Percentiles rank a stretch among this genome's conserved stretches.
Evolutionary conservation across 345 rosid genomes (phyloP).

Genomic region (Hypericum androsaemum): DNA sequence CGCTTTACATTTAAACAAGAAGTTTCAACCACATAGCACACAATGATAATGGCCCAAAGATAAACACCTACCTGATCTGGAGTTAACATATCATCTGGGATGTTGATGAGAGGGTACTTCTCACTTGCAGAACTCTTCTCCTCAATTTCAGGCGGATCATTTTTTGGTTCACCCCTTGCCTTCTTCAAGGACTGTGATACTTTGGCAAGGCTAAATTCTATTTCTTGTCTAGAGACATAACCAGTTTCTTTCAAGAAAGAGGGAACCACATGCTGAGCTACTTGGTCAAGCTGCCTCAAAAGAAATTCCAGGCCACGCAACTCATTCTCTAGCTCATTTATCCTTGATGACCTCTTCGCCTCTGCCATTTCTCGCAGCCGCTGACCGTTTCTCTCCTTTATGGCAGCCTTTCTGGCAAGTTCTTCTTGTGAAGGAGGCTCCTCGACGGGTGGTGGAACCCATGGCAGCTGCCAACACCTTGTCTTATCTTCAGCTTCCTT

Average conservation of each 20-base stretch:
- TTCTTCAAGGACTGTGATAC: conserved; percentile 62
- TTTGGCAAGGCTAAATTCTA: conserved; percentile 54
- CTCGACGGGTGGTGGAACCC: conserved; percentile 83
- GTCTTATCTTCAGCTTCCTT: conserved; percentile 86
- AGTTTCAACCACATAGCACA: background rate
- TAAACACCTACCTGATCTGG: conserved; percentile 57
- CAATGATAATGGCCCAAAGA: background rate
- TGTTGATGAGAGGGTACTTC: conserved; percentile 61
- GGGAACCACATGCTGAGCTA: conserved; percentile 47
- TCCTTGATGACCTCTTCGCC: conserved; percentile 76
- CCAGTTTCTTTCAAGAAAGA: conserved; percentile 74
- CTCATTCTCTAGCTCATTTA: conserved; percentile 77
- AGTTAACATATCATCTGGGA: conserved; percentile 72
- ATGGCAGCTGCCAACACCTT: conserved; percentile 89
- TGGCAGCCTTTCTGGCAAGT: conserved; percentile 90
- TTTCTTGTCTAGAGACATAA: conserved; percentile 70
- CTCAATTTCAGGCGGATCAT: conserved; percentile 60
- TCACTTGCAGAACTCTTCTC: conserved; percentile 53
- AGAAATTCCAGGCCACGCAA: conserved; percentile 74
- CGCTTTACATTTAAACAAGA: background rate
- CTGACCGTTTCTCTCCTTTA: conserved; percentile 88
- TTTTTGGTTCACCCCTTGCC: conserved; percentile 77
- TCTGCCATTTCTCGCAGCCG: conserved; percentile 96
- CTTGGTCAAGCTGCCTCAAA: conserved; percentile 68
- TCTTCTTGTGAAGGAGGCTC: conserved; percentile 97